Conservation (phyloP, 1,284 basidiomycete genomes). For the Microbotryum violaceum region DNA sequence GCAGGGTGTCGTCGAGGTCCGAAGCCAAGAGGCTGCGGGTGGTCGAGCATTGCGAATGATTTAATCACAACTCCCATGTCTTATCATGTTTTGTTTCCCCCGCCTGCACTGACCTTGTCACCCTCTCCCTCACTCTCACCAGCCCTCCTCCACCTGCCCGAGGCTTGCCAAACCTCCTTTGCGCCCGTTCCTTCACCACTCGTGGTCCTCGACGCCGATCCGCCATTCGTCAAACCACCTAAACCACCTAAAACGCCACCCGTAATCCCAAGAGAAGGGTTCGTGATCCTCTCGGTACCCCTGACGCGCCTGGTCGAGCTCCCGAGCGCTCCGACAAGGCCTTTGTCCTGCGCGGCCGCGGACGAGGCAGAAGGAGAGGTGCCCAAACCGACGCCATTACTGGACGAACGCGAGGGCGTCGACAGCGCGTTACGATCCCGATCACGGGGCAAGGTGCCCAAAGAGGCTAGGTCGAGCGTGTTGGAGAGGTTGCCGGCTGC, state of each 20-base stretch:
- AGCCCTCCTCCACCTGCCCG: conserved; percentile 21
- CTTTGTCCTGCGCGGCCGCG: too few species aligned
- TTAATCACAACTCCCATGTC: background rate
- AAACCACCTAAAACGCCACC: conserved; percentile 31
- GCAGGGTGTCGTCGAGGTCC: conserved; percentile 8
- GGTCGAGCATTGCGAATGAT: too few species aligned
- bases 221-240: background rate
- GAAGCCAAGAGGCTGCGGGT: conserved; percentile 12
- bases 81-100: too few species aligned
- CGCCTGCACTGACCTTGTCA: conserved; percentile 17
- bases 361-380: too few species aligned
- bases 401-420: conserved; percentile 6
- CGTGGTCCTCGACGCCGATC: background rate
- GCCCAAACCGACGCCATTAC: too few species aligned
- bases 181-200: conserved; percentile 1
- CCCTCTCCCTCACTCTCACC: conserved; percentile 17
- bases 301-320: background rate
- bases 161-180: conserved; percentile 31
- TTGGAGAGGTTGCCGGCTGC: background rate
- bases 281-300: background rate
- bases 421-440: conserved; percentile 16
- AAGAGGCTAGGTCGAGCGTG: conserved; percentile 28
- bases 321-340: background rate
- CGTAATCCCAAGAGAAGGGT: conserved; percentile 13
- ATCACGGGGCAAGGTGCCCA: conserved; percentile 29